Conservation (phyloP, 1,139 yeast species). For the Debaryomyces singareniensis region DNA sequence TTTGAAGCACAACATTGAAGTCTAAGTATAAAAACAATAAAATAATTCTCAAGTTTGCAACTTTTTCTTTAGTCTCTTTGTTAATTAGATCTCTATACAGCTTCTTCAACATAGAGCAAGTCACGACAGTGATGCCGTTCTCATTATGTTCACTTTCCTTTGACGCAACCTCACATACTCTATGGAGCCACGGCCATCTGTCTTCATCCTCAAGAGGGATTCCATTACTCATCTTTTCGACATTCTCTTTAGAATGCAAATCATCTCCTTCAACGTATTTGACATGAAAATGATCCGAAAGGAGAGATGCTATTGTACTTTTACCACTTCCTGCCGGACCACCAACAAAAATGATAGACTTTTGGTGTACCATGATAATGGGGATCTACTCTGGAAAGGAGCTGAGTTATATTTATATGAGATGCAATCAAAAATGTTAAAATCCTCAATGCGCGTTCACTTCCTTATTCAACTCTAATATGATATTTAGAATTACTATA, state of each 20-base stretch:
- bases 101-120: conserved; percentile 81
- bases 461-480: no score
- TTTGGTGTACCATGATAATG: no score
- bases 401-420: no score
- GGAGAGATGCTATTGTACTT: conserved; percentile 61
- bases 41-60: conserved; percentile 37
- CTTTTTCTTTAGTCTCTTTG: conserved; percentile 14
- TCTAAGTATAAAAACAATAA: conserved; percentile 66
- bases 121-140: conserved; percentile 43
- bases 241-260: conserved; percentile 66
- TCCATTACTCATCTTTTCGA: conserved; percentile 77
- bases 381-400: conserved; percentile 3
- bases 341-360: conserved; percentile 46
- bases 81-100: conserved; percentile 59
- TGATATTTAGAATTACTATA: no score
- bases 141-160: conserved; percentile 23
- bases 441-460: no score
- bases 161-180: conserved; percentile 39
- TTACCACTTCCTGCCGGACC: conserved; percentile 98
- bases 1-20: conserved; percentile 49
- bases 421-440: no score
- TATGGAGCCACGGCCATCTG: conserved; percentile 81
- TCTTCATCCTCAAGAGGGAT: conserved; percentile 83
- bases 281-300: conserved; percentile 40
- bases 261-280: conserved; percentile 81